A percentile compares a stretch with the other conserved stretches of the same genome.
Evolutionary conservation across 2,329 filamentous ascomycete genomes (phyloP).

Genomic region (Botryotinia globosa): DNA sequence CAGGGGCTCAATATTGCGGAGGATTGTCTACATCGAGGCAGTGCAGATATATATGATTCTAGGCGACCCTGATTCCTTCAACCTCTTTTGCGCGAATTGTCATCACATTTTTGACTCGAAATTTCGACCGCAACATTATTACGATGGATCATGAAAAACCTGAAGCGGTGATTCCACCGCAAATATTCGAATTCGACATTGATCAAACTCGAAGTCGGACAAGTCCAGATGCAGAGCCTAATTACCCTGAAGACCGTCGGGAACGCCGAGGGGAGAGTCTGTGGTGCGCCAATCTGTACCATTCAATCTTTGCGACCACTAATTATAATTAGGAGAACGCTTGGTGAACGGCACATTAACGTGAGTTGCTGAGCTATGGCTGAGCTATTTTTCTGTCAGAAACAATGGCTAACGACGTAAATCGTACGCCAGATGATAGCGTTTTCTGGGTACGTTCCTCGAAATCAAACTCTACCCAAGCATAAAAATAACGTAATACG

Average conservation of each 20-base stretch:
- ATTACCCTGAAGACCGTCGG: constrained; percentile 30
- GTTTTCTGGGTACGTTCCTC: constrained; percentile 42
- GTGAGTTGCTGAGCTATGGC: constrained; percentile 27
- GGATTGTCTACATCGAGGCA: constrained; percentile 17
- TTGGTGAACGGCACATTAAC: constrained; percentile 45
- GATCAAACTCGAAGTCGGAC: constrained; percentile 27
- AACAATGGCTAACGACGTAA: constrained; percentile 17
- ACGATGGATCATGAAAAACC: constrained; percentile 37
- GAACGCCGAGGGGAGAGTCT: constrained; percentile 34
- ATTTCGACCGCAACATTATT: neutral
- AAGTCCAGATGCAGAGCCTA: constrained; percentile 28
- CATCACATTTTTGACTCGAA: neutral
- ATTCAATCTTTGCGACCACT: constrained; percentile 16
- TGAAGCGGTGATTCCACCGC: constrained; percentile 30
- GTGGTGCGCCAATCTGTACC: constrained; percentile 29
- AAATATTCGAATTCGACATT: constrained; percentile 30
- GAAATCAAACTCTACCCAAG: constrained; percentile 8
- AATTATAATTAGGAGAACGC: constrained; percentile 39
- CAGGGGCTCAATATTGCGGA: constrained; percentile 18
- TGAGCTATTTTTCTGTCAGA: neutral
- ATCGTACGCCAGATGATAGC: constrained; percentile 42
- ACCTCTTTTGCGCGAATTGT: neutral
- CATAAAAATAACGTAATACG: constrained; percentile 16
- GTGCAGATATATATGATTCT: constrained; percentile 20
- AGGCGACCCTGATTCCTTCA: constrained; percentile 5